Base-by-base conservation (phyloP, 2,329 filamentous ascomycete species). In the Trematosphaeria pertusa region DNA sequence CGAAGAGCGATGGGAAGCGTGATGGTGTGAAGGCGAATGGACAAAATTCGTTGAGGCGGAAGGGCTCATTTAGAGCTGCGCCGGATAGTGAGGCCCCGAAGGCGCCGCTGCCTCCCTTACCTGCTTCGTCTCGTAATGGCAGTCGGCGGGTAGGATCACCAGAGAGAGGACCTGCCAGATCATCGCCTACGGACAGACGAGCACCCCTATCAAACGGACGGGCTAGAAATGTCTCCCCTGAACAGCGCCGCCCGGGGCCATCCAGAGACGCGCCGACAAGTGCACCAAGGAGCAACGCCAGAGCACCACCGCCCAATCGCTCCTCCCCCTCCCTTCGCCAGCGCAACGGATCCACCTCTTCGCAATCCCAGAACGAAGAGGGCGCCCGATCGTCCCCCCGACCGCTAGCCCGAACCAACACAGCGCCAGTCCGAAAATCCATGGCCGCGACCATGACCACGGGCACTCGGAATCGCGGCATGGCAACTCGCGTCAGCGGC, bases 381-480 rank as follows among this genome's bases (percentile, higher is more conserved):
- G 3, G 14, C 22, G 15, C 45, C 12, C 43, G 46, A 19, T 22
- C 44, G 10, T 49, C 46, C 5, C 49, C 55, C 8, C 43, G 47
- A 21, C 31, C 45, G 11, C 31, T 52, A 15, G 8, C 48, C 5
- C 45, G 48, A 11, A 43, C 56, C n/a, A 52, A 34, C 21, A 49
- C 45, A 14, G 15, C 33, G 6, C 24, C 52, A 0, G 31, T 45
- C 1, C 43, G 48, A 4, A 56, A 37, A 30, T 48, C 55, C 0
- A 53, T 59, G 24, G 44, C 53, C n/a, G 32, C 56, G 12, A 64
- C 59, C 11, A 64, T 62, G 58, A 58, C 58, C 1, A 54, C 50
- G 15, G 59, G 58, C 6, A 45, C 39, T 2, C 45, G 41, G 8
- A 59, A 54, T 10, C 48, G 48, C 11, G 50, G 48, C 7, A 59